Evolutionary conservation across 306 rosid genomes (phyloP), one percentile per base, ranked within the genome.

Genomic region (Mimosa bimucronata): DNA sequence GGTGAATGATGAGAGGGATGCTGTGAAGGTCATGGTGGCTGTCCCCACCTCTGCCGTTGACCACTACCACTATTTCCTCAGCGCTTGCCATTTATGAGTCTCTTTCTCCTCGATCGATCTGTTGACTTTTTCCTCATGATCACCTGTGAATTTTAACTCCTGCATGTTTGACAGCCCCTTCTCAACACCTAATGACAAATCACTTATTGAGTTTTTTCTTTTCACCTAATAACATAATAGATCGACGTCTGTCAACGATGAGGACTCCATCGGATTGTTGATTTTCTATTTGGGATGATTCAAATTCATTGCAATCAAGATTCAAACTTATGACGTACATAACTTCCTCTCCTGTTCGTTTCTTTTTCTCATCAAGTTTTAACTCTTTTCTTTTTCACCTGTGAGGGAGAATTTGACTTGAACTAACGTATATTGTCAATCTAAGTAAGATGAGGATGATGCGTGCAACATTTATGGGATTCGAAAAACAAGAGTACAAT

Each of bases 1-100:
- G 30, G 94, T 90, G 21, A 19, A 31, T 34, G 85, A 84, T 78
- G 88, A 89, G 73, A 82, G 74, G 73, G 91, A 83, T 2, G 85
- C 90, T 1, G 97, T 94, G 50, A 92, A 85, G 90, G 97, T 88
- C 38, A 81, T 85, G 88, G 87, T 94, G 79, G 98, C 98, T 15
- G 88, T 94, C 78, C 98, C 98, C 48, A 76, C 79, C 37, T 73
- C 74, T 42, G 88, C 92, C 38, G 90, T 87, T 88, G 91, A 88
- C 86, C 88, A 75, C 46, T 94, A 88, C 81, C 82, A 85, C 40
- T 77, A 75, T 19, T 73, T 92, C 8, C 67, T 91, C 52, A 62
- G 70, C 37, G 87, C 82, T 67, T 78, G 83, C 23, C 53, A 31
- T 73, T 66, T 26, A 44, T 50, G 65, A 52, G 46, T 31, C 1